Conservation (phyloP, 352 stramenopile species). For the Globisporangium cystogenes region DNA sequence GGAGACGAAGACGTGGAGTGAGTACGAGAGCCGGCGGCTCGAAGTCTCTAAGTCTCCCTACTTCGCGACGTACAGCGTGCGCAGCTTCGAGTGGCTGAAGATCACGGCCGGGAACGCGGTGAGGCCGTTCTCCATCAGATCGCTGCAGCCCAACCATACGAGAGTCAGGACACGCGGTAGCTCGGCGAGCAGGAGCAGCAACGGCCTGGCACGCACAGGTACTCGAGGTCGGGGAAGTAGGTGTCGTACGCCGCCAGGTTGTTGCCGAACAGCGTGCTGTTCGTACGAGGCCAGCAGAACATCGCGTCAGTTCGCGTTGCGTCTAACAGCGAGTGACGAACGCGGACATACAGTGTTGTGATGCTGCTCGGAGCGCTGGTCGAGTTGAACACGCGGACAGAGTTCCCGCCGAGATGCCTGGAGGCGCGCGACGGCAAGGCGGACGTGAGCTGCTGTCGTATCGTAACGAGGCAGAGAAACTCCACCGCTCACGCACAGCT, state of each 20-base stretch:
- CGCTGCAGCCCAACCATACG: not conserved
- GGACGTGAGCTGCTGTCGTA: no score
- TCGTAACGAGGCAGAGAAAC: no score
- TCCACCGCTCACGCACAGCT: not conserved
- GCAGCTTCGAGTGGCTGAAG: constrained; percentile 5
- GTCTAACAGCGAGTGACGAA: not conserved
- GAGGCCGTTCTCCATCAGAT: not conserved
- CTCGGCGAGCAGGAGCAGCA: no score
- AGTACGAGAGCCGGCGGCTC: no score
- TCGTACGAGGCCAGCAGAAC: not conserved
- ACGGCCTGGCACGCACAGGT: constrained; percentile 1
- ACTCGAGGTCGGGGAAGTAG: constrained; percentile 2
- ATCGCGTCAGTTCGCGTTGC: no score
- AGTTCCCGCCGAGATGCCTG: not conserved
- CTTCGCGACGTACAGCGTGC: constrained; percentile 1
- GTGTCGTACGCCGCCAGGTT: constrained; percentile 3
- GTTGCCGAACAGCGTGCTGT: not conserved
- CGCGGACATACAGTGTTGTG: not conserved
- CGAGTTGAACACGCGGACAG: no score
- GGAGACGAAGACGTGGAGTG: not conserved
- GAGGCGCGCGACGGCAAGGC: not conserved
- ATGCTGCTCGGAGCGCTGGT: no score
- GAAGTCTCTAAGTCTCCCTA: no score
- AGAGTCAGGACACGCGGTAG: not conserved
- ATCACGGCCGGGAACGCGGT: constrained; percentile 2